A percentile compares a stretch with the other conserved stretches of the same genome.
Evolutionary conservation across 2,329 filamentous ascomycete species (phyloP).

Genomic region (Atkinsonella hypoxylon): DNA sequence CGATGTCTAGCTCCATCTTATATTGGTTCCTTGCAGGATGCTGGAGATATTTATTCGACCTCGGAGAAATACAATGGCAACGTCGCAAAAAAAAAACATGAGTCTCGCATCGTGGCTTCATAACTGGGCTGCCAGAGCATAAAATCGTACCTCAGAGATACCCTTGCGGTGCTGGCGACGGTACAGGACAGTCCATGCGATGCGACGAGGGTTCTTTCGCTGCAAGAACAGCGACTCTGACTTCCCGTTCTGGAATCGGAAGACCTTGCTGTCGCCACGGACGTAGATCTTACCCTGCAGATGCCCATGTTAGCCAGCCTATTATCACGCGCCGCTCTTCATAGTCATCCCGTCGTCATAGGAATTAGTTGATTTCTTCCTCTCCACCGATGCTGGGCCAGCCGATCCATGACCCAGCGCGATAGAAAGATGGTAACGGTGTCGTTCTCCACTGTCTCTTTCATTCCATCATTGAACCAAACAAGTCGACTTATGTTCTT

Average conservation of each 20-base stretch:
- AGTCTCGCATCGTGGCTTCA: not conserved
- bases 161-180: slow-evolving; percentile 99
- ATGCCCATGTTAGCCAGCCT: slow-evolving; percentile 14
- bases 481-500: not conserved
- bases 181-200: slow-evolving; percentile 97
- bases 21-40: no score
- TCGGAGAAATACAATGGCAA: not conserved
- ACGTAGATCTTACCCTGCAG: slow-evolving; percentile 96
- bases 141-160: slow-evolving; percentile 88
- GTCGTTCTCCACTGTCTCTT: not conserved
- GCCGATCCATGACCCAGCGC: not conserved
- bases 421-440: not conserved
- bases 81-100: not conserved
- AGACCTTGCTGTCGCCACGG: slow-evolving; percentile 99
- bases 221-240: slow-evolving; percentile 99
- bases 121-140: not conserved
- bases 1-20: not conserved
- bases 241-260: slow-evolving; percentile 99
- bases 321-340: not conserved
- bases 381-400: not conserved
- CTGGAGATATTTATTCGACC: not conserved
- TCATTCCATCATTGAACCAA: no score
- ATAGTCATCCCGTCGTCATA: not conserved
- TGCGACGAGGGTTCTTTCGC: slow-evolving; percentile 99
- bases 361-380: not conserved